phyloP scores from a whole-genome alignment of 116 monocot genomes.

The Phalaenopsis hybrid region DNA sequence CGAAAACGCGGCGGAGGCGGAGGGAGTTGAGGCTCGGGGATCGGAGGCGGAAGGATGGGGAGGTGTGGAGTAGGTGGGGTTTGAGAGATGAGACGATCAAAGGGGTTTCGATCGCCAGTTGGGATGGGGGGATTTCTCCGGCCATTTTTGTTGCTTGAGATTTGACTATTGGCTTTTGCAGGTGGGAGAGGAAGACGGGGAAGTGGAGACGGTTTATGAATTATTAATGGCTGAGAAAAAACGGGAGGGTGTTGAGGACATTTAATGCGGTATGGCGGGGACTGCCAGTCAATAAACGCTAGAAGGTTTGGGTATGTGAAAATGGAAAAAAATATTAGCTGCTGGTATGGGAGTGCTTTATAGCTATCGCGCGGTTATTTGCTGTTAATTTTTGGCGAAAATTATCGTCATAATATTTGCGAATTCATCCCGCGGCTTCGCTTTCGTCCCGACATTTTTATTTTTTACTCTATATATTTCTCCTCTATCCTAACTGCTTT shows the following conservation, averaged over 20 bases:
- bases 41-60: conserved; percentile 38
- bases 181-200: neutral
- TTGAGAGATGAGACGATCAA: neutral
- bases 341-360: too few species aligned
- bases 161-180: neutral
- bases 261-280: neutral
- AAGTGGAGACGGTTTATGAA: too few species aligned
- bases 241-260: neutral
- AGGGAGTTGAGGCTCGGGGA: conserved; percentile 43
- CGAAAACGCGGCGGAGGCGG: conserved; percentile 52
- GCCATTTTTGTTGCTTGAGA: neutral
- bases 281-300: neutral
- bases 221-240: neutral
- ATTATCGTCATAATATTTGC: too few species aligned
- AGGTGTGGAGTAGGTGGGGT: neutral
- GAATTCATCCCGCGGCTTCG: too few species aligned
- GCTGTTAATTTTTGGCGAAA: too few species aligned
- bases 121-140: neutral
- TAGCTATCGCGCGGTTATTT: too few species aligned
- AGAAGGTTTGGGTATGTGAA: too few species aligned
- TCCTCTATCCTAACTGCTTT: too few species aligned
- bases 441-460: too few species aligned
- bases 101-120: neutral
- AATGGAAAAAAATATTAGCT: too few species aligned
- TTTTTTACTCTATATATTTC: too few species aligned